Base-by-base conservation (phyloP, 805 yeast species). In the Ascoidea tarda region DNA sequence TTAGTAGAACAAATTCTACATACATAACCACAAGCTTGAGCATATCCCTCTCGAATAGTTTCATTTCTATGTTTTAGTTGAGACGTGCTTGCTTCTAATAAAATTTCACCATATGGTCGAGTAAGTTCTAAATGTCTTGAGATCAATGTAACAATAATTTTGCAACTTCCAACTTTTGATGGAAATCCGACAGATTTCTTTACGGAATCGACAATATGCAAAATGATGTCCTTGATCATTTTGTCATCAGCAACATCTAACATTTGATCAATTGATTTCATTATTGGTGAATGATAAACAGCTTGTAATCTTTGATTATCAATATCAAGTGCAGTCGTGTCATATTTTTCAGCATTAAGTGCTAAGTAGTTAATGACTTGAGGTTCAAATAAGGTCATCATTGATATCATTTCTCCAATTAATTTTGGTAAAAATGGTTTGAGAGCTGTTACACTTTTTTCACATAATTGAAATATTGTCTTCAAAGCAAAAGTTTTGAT, bases 381-480 rank as follows among this genome's bases (percentile, higher is more conserved):
- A 0, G 98, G 98, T 61, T 93, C 99, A 47, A 91, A 72, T 0
- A 93, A 82, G 0, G 96, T 87, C 79, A 91, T 79, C 54, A 88
- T 69, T 5, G 75, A 66, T 5, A 85, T 71, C 60, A 93, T 74
- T 50, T 87, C 87, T 46, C 79, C 82, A 5, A 88, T 69, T 50
- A 93, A 72, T 5, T 70, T 70, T 0, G 93, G 83, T 45, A 85
- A 78, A 64, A 80, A 87, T 1, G 87, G 82, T 57, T 73, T 78
- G 48, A 69, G 55, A 0, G 83, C 71, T 4, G 66, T 58, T 0
- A 89, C 84, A 1, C 84, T 77, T 33, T 78, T 77, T 55, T 80
- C 79, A 48, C 89, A 78, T 6, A 91, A 68, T 54, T 81, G 80
- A 51, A 88, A 65, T n/a, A 91, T 65, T 0, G 93, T 86, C 21